phyloP scores from a whole-genome alignment of 148 eudicot genomes.

The Simmondsia chinensis region DNA sequence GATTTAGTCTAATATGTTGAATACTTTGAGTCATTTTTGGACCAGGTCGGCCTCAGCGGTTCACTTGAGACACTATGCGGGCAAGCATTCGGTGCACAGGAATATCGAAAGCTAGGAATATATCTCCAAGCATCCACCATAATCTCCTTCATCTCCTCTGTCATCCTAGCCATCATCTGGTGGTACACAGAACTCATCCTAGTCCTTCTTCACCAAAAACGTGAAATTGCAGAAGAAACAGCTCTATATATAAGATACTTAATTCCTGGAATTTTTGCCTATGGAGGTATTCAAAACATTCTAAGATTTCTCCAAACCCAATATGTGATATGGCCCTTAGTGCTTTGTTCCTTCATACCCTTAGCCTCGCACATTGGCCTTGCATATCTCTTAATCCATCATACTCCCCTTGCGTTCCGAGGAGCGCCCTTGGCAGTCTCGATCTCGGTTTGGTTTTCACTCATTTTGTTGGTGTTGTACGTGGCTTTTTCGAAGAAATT shows the following conservation, averaged over 20 bases:
- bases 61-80: constrained; percentile 87
- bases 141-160: constrained; percentile 44
- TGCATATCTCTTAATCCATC: constrained; percentile 33
- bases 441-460: constrained; percentile 50
- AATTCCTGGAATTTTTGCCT: constrained; percentile 64
- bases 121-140: constrained; percentile 81
- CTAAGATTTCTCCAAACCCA: constrained; percentile 78
- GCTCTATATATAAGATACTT: constrained; percentile 51
- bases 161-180: constrained; percentile 58
- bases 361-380: constrained; percentile 35
- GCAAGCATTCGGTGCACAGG: constrained; percentile 78
- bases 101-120: constrained; percentile 54
- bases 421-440: constrained; percentile 77
- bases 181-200: constrained; percentile 55
- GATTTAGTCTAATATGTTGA: no score
- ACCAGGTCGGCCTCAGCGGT: constrained; percentile 65
- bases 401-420: constrained; percentile 31
- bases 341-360: constrained; percentile 41
- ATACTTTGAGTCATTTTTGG: no score
- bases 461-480: constrained; percentile 27
- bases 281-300: constrained; percentile 48
- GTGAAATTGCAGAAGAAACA: constrained; percentile 39
- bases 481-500: constrained; percentile 31
- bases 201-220: constrained; percentile 48
- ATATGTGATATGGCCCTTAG: constrained; percentile 44